phyloP scores from a whole-genome alignment of 371 early-diverging fungal species.

The Mortierella sp. region DNA sequence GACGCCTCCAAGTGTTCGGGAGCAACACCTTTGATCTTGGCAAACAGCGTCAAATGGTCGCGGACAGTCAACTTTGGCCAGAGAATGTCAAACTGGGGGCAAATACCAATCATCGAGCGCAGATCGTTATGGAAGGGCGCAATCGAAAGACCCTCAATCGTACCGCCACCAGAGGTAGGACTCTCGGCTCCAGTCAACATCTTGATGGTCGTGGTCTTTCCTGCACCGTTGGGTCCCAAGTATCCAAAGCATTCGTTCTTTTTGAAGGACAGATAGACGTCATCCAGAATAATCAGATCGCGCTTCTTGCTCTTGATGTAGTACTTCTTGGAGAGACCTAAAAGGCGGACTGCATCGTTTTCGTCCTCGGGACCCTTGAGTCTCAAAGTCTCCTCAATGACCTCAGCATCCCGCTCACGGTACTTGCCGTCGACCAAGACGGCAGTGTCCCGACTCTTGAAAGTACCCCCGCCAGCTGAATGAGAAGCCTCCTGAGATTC shows the following conservation, averaged over 20 bases:
- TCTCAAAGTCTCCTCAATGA: conserved; percentile 46
- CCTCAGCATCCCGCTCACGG: conserved; percentile 48
- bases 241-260: conserved; percentile 71
- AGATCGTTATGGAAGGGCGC: conserved; percentile 53
- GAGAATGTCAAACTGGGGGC: conserved; percentile 69
- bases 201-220: conserved; percentile 71
- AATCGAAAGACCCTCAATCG: conserved; percentile 63
- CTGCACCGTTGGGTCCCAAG: conserved; percentile 69
- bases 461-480: background rate
- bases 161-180: conserved; percentile 68
- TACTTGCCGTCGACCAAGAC: conserved; percentile 40
- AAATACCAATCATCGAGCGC: conserved; percentile 61
- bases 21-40: conserved; percentile 58
- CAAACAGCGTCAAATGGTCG: conserved; percentile 65
- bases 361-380: conserved; percentile 41
- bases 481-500: conserved; percentile 1
- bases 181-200: conserved; percentile 72
- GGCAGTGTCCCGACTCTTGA: conserved; percentile 26
- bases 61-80: conserved; percentile 61
- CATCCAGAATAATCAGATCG: conserved; percentile 40
- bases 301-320: conserved; percentile 40
- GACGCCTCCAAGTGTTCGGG: conserved; percentile 26
- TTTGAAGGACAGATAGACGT: conserved; percentile 60
- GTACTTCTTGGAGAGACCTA: conserved; percentile 53
- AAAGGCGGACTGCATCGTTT: conserved; percentile 55